phyloP scores from a whole-genome alignment of 2,329 filamentous ascomycete genomes.

The Xylariaceae sp. region DNA sequence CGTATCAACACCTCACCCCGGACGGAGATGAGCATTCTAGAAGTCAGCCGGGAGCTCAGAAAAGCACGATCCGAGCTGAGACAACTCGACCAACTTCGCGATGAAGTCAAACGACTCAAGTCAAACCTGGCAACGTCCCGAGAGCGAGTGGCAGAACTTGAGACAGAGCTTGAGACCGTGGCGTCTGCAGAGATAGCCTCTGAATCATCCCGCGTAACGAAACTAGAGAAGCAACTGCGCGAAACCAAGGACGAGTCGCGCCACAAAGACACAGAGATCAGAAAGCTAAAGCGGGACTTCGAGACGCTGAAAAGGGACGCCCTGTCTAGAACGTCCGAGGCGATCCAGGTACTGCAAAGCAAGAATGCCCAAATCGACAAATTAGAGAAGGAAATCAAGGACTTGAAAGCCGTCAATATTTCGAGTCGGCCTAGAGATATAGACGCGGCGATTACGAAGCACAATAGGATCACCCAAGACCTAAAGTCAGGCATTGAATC shows the following conservation, averaged over 20 bases:
- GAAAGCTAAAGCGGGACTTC: constrained; percentile 46
- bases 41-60: constrained; percentile 50
- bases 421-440: constrained; percentile 13
- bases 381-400: constrained; percentile 48
- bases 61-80: constrained; percentile 49
- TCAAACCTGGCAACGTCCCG: constrained; percentile 45
- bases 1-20: constrained; percentile 42
- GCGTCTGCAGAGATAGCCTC: constrained; percentile 26
- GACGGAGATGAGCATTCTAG: constrained; percentile 46
- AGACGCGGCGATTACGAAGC: constrained; percentile 15
- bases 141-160: constrained; percentile 36
- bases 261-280: constrained; percentile 46
- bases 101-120: constrained; percentile 49
- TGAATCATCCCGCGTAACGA: constrained; percentile 33
- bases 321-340: constrained; percentile 49
- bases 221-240: constrained; percentile 39
- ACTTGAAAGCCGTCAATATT: constrained; percentile 35
- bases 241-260: constrained; percentile 40
- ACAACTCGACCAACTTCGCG: constrained; percentile 46
- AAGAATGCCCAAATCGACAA: constrained; percentile 53
- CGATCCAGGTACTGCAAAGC: constrained; percentile 48
- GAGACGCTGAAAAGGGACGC: constrained; percentile 49
- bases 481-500: constrained; percentile 26
- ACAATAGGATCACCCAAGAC: constrained; percentile 23
- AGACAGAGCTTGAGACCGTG: constrained; percentile 35